Base-by-base conservation (phyloP, 1,284 basidiomycete genomes). In the Malassezia psittaci region DNA sequence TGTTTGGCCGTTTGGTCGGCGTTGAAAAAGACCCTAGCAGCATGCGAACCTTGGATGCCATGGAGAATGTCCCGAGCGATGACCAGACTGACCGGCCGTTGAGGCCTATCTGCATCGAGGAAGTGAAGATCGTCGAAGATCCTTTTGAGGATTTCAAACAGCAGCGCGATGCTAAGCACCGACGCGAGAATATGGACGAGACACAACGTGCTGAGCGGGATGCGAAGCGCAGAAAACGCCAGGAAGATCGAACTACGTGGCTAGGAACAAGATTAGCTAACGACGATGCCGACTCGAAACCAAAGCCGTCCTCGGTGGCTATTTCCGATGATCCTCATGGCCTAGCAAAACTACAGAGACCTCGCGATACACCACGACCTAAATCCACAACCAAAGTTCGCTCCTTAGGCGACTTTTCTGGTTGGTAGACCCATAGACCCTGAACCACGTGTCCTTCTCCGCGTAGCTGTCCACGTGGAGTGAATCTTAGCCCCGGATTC, bases 1-100 rank as follows among this genome's bases (percentile, higher is more conserved):
- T 96, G 1, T 99, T 99, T 72, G 93, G 94, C 2, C 54, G 55
- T 11, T 90, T 94, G 66, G 89, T 96, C 0, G 91, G 91, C 19
- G 91, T 91, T 3, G 88, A 93, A 69, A 86, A 90, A 38, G 50
- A 57, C 15, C 39, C 35, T 16, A 32, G 37, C 21, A 16, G n/a
- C n/a, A 53, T 45, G 18, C 24, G 43, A 7, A 85, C 93, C 1
- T 78, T 99, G 4, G 82, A 87, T 65, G 81, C 84, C 9, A 77
- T 98, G 36, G 94, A 98, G 75, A 81, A 82, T 33, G 76, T 90
- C 0, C 84, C 88, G 0, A 79, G 85, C 18, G 87, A 90, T 70
- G 82, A 85, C 33, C 87, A 85, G 3, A 88, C 87, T 0, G 90
- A 96, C 61, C 81, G 86, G 52, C 93, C 93, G 32, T 79, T 82